Evolutionary conservation across 352 stramenopile genomes (phyloP).

Genomic region (Phytopythium aichiense): DNA sequence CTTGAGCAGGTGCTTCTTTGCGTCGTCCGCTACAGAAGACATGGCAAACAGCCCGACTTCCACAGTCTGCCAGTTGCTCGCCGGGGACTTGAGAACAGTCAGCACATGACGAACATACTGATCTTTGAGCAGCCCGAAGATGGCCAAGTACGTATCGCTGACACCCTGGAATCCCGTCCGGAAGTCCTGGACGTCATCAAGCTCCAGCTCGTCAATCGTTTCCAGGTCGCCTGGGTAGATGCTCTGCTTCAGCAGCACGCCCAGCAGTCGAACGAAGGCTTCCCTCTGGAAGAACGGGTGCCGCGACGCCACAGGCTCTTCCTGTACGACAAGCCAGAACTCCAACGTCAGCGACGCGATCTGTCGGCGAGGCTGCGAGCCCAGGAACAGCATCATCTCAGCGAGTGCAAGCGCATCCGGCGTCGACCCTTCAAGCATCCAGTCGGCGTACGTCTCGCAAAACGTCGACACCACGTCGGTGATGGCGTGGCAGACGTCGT

Average conservation of each 20-base stretch:
- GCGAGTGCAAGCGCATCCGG: conserved; percentile 38
- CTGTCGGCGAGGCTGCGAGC: conserved; percentile 52
- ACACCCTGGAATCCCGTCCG: conserved; percentile 58
- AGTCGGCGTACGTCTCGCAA: conserved; percentile 67
- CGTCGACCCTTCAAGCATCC: conserved; percentile 46
- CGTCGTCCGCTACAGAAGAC: conserved; percentile 49
- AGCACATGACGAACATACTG: conserved; percentile 41
- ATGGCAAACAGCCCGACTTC: conserved; percentile 58
- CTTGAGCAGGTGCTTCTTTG: conserved; percentile 44
- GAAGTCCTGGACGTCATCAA: conserved; percentile 56
- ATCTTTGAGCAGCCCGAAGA: conserved; percentile 54
- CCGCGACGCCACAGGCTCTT: conserved; percentile 57
- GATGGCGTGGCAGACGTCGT: conserved; percentile 57
- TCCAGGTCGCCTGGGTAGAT: conserved; percentile 36
- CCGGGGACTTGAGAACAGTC: conserved; percentile 16
- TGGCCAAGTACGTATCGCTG: conserved; percentile 42
- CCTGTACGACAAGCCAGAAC: conserved; percentile 69
- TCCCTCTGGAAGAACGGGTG: conserved; percentile 51
- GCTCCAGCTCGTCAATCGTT: conserved; percentile 56
- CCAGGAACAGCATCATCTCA: conserved; percentile 56
- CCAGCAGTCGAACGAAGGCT: conserved; percentile 49
- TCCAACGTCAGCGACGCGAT: conserved; percentile 72
- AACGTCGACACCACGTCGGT: conserved; percentile 61
- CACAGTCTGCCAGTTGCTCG: conserved; percentile 40
- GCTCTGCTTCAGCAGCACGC: conserved; percentile 59